Evolutionary conservation across 2,329 filamentous ascomycete species (phyloP).

Genomic region (Botrytis byssoidea): DNA sequence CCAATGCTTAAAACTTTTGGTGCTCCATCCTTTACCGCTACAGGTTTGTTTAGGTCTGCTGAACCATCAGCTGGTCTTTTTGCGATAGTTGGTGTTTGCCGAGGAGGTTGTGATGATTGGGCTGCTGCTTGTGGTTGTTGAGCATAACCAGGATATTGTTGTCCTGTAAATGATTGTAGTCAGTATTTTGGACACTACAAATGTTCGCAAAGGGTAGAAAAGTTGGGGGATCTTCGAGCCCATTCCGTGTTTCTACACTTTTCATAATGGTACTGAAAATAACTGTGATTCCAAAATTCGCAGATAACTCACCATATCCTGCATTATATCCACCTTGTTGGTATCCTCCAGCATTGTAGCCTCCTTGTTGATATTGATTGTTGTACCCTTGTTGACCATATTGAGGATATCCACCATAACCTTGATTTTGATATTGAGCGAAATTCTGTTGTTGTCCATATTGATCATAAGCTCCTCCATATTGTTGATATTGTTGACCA

Average conservation of each 20-base stretch:
- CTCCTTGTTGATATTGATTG: slow-evolving; percentile 54
- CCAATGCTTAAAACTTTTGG: slow-evolving; percentile 65
- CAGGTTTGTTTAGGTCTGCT: slow-evolving; percentile 50
- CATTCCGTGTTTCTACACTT: neutral
- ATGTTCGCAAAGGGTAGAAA: neutral
- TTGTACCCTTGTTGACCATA: slow-evolving; percentile 49
- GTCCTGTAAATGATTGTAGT: slow-evolving; percentile 33
- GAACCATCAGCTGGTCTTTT: slow-evolving; percentile 57
- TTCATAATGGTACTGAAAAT: neutral
- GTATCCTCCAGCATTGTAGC: slow-evolving; percentile 39
- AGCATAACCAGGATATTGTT: slow-evolving; percentile 55
- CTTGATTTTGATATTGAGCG: slow-evolving; percentile 52
- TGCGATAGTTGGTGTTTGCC: slow-evolving; percentile 59
- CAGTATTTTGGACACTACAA: neutral
- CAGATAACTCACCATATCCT: slow-evolving; percentile 42
- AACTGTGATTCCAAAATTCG: neutral
- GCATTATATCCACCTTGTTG: slow-evolving; percentile 38
- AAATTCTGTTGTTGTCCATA: slow-evolving; percentile 55
- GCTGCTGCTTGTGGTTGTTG: slow-evolving; percentile 48
- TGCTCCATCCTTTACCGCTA: slow-evolving; percentile 54
- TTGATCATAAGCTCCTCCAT: slow-evolving; percentile 54
- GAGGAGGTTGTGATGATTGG: slow-evolving; percentile 42
- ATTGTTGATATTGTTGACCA: slow-evolving; percentile 64
- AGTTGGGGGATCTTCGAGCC: neutral
- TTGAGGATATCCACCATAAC: slow-evolving; percentile 56